Base-by-base conservation (phyloP, 2,329 filamentous ascomycete genomes). In the Pseudocercospora musae region DNA sequence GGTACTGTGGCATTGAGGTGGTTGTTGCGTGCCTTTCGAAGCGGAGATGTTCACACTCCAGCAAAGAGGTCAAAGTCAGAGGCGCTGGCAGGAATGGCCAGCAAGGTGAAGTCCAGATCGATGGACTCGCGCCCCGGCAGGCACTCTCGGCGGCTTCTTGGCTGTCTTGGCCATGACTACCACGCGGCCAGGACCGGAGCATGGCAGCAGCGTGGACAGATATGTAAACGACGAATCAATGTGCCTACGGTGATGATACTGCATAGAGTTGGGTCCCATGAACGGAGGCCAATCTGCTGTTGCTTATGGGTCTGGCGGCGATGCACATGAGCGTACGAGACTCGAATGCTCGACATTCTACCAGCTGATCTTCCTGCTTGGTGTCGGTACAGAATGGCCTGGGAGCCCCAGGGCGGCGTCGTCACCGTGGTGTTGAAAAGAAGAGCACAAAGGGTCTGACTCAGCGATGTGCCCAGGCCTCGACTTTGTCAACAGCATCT, bases 51-150 rank as follows among this genome's bases (percentile, higher is more conserved):
- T 4, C 3, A 37, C 13, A 8, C 2, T 5, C 44, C 2, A 48
- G 44, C 18, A 1, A 37, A 37, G 33, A n/a, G 2, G 13, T 37
- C 15, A 13, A 10, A 40, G 15, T 25, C 21, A 10, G 21, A 29
- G 48, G 48, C n/a, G 48, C 5, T 29, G 11, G 48, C n/a, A 29
- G 48, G 48, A 9, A 1, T 13, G 29, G 18, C 53, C 31, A 56
- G 20, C 31, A 44, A 56, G 53, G 31, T 25, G 53, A 40, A 56
- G 53, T 56, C 53, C 53, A 56, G 53, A 56, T 44, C 18, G 20
- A 42, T 44, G 21, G 25, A 33, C 31, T 56, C 20, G 23, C 53
- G 53, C 53, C 53, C 42, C 53, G 53, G 29, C 44, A 56, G 31
- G 53, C 53, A 56, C 20, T 40, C 31, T 56, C 18, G 53, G 53